These are phyloP conservation scores for Xylariaceae sp. DNA, from an alignment of 2,329 filamentous ascomycete genomes.

Conservation along the genomic window DNA sequence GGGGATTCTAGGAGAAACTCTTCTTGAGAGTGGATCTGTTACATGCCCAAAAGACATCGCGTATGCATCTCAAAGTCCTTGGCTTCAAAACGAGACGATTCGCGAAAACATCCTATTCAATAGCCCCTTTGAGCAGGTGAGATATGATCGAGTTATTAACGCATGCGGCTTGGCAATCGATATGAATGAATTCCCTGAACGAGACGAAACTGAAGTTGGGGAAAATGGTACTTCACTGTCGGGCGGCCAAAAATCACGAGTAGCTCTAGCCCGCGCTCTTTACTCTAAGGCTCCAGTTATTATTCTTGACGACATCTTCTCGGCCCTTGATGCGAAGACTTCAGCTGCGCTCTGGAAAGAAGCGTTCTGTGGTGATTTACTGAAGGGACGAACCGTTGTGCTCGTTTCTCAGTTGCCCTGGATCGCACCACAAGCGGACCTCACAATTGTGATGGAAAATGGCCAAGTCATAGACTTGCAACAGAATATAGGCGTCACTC, in stretches of 20 bases:
- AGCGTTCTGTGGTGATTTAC: slow-evolving; percentile 63
- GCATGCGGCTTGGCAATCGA: slow-evolving; percentile 62
- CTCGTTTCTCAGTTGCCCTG: slow-evolving; percentile 64
- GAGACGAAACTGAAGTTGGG: slow-evolving; percentile 60
- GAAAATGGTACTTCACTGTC: slow-evolving; percentile 63
- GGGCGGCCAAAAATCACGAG: slow-evolving; percentile 63
- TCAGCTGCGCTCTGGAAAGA: slow-evolving; percentile 61
- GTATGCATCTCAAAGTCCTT: slow-evolving; percentile 63
- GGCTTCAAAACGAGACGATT: slow-evolving; percentile 64
- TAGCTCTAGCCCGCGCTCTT: slow-evolving; percentile 62
- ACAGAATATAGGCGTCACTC: slow-evolving; percentile 53
- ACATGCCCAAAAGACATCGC: slow-evolving; percentile 60
- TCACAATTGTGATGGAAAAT: slow-evolving; percentile 54
- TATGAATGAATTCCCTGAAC: slow-evolving; percentile 56
- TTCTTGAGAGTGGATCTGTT: slow-evolving; percentile 55
- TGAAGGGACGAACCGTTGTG: slow-evolving; percentile 61
- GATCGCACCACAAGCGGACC: slow-evolving; percentile 59
- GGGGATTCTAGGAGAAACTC: slow-evolving; percentile 61
- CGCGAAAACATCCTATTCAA: slow-evolving; percentile 63
- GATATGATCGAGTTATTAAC: slow-evolving; percentile 62
- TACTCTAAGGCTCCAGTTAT: slow-evolving; percentile 63
- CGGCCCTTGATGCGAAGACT: slow-evolving; percentile 65
- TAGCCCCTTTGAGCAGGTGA: slow-evolving; percentile 55
- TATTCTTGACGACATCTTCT: slow-evolving; percentile 66
- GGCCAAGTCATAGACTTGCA: slow-evolving; percentile 51